Evolutionary conservation across 148 eudicot genomes (phyloP).

Genomic region (Salicornia ramosissima): DNA sequence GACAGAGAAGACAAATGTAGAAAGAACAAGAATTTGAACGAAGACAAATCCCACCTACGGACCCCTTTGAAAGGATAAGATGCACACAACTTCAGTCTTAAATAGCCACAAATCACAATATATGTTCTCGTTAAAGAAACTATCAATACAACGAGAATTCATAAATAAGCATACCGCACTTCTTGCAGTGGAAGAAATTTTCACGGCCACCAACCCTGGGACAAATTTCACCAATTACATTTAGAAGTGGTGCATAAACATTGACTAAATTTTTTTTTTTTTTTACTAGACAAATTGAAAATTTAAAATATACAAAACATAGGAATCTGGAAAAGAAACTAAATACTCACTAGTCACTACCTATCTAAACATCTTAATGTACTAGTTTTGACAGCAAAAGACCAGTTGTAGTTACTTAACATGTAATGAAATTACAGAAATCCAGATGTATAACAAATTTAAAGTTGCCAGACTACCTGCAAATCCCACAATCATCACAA

Average conservation of each 20-base stretch:
- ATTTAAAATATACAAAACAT: constrained; percentile 8
- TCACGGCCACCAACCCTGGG: constrained; percentile 91
- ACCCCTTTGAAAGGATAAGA: background rate
- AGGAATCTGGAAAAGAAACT: background rate
- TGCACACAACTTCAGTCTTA: background rate
- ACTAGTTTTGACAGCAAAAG: background rate
- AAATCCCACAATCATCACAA: constrained; percentile 94
- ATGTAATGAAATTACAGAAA: background rate
- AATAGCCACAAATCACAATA: background rate
- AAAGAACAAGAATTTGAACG: background rate
- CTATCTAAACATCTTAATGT: background rate
- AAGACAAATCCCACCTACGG: background rate
- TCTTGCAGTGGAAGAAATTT: constrained; percentile 90
- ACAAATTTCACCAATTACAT: background rate
- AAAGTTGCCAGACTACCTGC: constrained; percentile 52
- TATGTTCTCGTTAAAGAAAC: background rate
- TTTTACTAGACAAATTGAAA: background rate
- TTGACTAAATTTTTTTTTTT: background rate
- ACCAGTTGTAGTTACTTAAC: background rate
- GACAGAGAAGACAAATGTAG: no score
- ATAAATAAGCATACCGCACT: constrained; percentile 63
- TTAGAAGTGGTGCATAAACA: constrained; percentile 1
- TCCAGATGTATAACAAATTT: background rate
- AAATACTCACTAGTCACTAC: no score
- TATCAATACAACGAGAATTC: background rate